Percentiles rank a stretch among this genome's conserved stretches.
These are phyloP conservation scores for Cordyceps pruinosa DNA, from an alignment of 2,329 filamentous ascomycete species.

Conservation along the genomic window DNA sequence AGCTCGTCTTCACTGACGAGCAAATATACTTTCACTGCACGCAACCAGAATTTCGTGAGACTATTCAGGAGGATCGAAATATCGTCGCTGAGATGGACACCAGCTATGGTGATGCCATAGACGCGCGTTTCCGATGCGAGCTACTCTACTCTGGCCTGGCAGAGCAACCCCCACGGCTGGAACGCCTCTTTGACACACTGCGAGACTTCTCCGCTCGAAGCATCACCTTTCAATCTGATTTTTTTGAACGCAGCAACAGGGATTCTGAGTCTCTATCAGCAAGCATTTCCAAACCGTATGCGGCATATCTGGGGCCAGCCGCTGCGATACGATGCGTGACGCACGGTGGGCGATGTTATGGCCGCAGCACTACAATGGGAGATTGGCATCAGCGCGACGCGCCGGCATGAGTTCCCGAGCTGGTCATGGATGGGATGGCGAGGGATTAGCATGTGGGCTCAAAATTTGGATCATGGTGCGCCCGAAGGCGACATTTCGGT, in stretches of 20 bases:
- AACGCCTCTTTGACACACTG: background rate
- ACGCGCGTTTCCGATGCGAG: background rate
- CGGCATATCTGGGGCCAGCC: background rate
- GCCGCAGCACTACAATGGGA: background rate
- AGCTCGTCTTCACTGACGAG: background rate
- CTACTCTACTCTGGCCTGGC: background rate
- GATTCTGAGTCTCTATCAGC: background rate
- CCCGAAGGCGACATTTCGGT: background rate
- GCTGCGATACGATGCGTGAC: background rate
- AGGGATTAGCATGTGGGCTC: background rate
- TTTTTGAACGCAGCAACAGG: background rate
- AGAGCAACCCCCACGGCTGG: background rate
- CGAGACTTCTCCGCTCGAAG: background rate
- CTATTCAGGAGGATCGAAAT: background rate
- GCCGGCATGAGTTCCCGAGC: background rate
- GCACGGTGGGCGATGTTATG: background rate
- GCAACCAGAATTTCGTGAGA: background rate
- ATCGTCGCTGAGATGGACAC: background rate
- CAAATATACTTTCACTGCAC: background rate
- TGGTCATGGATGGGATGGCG: background rate
- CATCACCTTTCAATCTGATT: background rate
- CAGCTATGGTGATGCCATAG: background rate
- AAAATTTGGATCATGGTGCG: background rate
- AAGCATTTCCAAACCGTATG: background rate
- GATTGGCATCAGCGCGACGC: background rate